Evolutionary conservation across 1,284 basidiomycete species (phyloP).

Genomic region (Cystobasidium pallidum): DNA sequence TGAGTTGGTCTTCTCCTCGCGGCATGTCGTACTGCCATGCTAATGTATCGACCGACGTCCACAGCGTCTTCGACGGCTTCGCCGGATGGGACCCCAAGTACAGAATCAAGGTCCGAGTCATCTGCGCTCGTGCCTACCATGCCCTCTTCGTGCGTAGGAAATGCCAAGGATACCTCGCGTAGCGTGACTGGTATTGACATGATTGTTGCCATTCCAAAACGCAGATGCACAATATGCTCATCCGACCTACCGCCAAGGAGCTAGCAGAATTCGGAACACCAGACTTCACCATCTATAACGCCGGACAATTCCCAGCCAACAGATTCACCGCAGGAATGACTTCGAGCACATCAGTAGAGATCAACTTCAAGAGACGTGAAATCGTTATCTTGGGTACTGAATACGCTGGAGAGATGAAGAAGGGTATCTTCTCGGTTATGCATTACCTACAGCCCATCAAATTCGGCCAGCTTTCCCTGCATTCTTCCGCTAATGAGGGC

Average conservation of each 20-base stretch:
- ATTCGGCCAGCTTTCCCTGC: constrained; percentile 95
- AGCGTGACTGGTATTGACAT: too few relatives aligned
- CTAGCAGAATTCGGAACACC: constrained; percentile 95
- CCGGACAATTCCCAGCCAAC: constrained; percentile 99
- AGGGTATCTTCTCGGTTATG: constrained; percentile 99
- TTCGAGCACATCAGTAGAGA: constrained; percentile 96
- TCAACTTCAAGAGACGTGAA: constrained; percentile 99
- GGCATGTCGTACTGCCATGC: background rate
- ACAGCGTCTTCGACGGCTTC: constrained; percentile 86
- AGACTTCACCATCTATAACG: constrained; percentile 99
- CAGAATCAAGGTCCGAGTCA: constrained; percentile 99
- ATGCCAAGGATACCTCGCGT: too few relatives aligned
- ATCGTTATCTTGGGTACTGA: constrained; percentile 93
- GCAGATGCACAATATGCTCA: constrained; percentile 84
- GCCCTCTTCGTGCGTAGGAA: constrained; percentile 88
- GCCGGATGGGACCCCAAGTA: constrained; percentile 99
- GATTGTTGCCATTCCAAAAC: background rate
- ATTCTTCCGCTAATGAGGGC: constrained; percentile 98
- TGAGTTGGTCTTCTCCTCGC: background rate
- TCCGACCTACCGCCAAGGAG: constrained; percentile 94
- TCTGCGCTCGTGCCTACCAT: constrained; percentile 98
- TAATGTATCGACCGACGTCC: background rate
- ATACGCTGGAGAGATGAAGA: constrained; percentile 99
- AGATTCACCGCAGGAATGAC: constrained; percentile 99
- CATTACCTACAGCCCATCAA: constrained; percentile 99